These are phyloP conservation scores for Luzula sylvatica DNA, from an alignment of 176 grass and related monocot species.

Conservation along the genomic window DNA sequence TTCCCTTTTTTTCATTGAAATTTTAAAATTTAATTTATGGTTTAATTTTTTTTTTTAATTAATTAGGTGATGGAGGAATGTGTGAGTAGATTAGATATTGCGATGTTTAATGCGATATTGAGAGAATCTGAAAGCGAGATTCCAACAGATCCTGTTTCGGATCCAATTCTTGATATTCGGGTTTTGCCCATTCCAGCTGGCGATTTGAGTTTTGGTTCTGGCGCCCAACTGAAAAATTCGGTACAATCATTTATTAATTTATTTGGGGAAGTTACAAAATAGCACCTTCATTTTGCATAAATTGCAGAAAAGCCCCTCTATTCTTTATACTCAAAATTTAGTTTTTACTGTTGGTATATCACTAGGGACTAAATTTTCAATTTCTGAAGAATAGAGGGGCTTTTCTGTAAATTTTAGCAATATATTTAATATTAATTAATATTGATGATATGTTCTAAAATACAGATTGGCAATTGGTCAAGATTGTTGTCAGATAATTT, in stretches of 20 bases:
- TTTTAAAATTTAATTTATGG: neutral
- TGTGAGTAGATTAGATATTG: conserved; percentile 70
- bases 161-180: conserved; percentile 67
- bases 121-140: conserved; percentile 79
- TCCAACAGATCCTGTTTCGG: conserved; percentile 82
- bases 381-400: no score
- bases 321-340: neutral
- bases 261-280: no score
- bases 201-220: conserved; percentile 79
- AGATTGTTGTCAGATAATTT: conserved; percentile 53
- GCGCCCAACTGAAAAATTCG: conserved; percentile 82
- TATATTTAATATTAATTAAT: no score
- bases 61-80: conserved; percentile 90
- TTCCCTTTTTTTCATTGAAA: neutral
- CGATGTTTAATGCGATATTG: conserved; percentile 97
- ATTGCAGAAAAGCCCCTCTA: no score
- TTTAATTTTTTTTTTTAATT: conserved; percentile 21
- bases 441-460: conserved; percentile 5
- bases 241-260: conserved; percentile 43
- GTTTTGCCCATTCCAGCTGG: conserved; percentile 82
- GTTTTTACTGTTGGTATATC: no score
- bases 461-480: conserved; percentile 79
- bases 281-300: no score
- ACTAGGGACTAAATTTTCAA: no score
- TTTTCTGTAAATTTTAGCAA: neutral